Percentiles rank a stretch among this genome's conserved stretches.
Conservation (phyloP, 2,329 filamentous ascomycete genomes). For the Penicillium occitanis region DNA sequence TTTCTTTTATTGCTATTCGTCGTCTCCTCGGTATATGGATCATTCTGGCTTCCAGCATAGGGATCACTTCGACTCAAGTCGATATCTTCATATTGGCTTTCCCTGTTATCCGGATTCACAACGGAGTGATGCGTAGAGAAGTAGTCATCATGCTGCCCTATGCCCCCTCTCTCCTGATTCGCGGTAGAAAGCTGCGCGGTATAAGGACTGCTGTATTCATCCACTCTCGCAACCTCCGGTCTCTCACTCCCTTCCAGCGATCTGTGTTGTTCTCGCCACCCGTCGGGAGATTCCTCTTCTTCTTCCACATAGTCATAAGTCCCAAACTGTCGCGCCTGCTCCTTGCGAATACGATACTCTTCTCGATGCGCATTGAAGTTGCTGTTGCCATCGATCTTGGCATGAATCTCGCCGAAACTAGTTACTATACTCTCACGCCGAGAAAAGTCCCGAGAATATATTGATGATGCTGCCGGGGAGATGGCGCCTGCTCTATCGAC, state of each 20-base stretch:
- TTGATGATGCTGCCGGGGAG: neutral
- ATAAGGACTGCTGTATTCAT: neutral
- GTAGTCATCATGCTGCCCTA: neutral
- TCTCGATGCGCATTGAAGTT: neutral
- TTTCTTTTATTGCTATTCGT: neutral
- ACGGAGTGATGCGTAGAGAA: neutral
- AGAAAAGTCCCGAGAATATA: neutral
- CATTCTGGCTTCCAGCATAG: too few relatives aligned
- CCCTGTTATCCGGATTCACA: neutral
- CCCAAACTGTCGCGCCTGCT: neutral
- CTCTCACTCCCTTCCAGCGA: neutral
- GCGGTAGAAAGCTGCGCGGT: neutral
- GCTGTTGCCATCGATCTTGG: neutral
- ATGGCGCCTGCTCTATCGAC: neutral
- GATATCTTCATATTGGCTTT: neutral
- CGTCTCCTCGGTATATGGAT: neutral
- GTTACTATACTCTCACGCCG: neutral
- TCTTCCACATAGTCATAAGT: neutral
- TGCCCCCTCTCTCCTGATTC: too few relatives aligned
- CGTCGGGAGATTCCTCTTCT: neutral
- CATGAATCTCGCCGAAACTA: neutral
- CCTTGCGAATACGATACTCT: neutral
- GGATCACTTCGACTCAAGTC: neutral
- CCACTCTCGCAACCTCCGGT: neutral
- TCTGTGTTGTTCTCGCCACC: neutral